These are phyloP conservation scores for Diplogelasinospora grovesii DNA, from an alignment of 495 filamentous ascomycete genomes.

Conservation along the genomic window DNA sequence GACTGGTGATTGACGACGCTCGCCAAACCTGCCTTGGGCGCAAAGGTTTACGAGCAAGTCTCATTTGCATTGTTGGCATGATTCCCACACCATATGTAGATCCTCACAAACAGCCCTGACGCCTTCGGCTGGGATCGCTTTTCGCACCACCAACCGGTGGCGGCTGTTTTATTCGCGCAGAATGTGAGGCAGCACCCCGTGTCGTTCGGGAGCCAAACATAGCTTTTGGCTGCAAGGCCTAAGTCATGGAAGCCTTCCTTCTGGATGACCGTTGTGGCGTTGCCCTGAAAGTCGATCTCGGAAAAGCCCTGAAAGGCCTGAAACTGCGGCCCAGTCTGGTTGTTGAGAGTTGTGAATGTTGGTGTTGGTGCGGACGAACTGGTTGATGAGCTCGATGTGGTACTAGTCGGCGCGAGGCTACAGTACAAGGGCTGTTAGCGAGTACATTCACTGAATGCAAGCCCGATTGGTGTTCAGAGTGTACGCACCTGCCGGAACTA, in stretches of 20 bases:
- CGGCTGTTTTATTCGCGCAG: constrained; percentile 11
- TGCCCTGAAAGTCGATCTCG: constrained; percentile 8
- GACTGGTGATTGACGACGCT: too few relatives aligned
- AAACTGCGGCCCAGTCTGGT: constrained; percentile 9
- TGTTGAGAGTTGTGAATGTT: constrained; percentile 11
- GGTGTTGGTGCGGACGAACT: not conserved
- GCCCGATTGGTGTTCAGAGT: not conserved
- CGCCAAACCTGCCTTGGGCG: too few relatives aligned
- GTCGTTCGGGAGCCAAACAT: constrained; percentile 16
- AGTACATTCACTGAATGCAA: too few relatives aligned
- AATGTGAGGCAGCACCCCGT: constrained; percentile 22
- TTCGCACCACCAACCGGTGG: constrained; percentile 13
- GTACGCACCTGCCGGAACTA: not conserved
- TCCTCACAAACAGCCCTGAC: constrained; percentile 4
- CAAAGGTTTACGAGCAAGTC: constrained; percentile 8
- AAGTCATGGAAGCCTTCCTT: constrained; percentile 21
- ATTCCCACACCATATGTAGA: constrained; percentile 23
- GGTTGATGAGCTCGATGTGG: not conserved
- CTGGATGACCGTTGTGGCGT: constrained; percentile 3
- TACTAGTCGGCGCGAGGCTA: too few relatives aligned
- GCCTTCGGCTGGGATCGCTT: constrained; percentile 3
- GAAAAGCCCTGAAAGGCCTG: constrained; percentile 19
- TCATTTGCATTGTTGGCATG: not conserved
- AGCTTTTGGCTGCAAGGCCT: constrained; percentile 11
- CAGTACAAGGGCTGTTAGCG: too few relatives aligned